Base-by-base conservation (phyloP, 331 rosid genomes). In the Pyrus hybrid region DNA sequence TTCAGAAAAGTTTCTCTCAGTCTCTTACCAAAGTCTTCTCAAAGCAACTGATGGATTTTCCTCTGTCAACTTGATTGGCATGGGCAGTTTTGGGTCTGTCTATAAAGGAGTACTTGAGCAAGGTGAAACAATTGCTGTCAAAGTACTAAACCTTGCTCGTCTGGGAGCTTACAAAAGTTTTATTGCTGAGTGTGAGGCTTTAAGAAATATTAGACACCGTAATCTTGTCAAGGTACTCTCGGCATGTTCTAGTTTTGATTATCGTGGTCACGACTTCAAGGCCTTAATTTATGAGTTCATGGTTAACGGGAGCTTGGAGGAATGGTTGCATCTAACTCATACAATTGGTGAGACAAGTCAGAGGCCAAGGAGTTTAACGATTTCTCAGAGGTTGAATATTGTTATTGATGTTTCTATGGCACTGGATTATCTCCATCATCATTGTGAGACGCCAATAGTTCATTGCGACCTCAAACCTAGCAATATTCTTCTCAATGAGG, bases 31-130 rank as follows among this genome's bases (percentile, higher is more conserved):
- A 5, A 35, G 23, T 43, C 81, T 77, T 45, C 29, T 37, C 3
- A 77, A 70, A 53, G 71, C 81, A 1, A 77, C 76, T 6, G 28
- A 77, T 51, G 81, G 70, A 13, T 63, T 77, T 25, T 77, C 75
- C 53, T 37, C 61, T 8, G 8, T 7, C n/a, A 77, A 70, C 13
- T 70, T 70, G 47, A 10, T 77, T 17, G 76, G 81, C 3, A 8
- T 17, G 2, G 76, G 71, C 7, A 70, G 81, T 67, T 77, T 58
- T 9, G 63, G 28, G 45, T 37, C 13, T 9, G 13, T 37, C 13
- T 37, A 37, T 2, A 37, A 37, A 37, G 4, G 45, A 37, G 0
- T 37, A 37, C 45, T 37, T 9, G 45, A 37, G 45, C 45, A 37
- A 37, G 45, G 45, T 37, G 45, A 37, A 37, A 37, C 45, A 37